A percentile compares a stretch with the other conserved stretches of the same genome.
These are phyloP conservation scores for Alternaria viburni DNA, from an alignment of 2,329 filamentous ascomycete genomes.

Conservation along the genomic window DNA sequence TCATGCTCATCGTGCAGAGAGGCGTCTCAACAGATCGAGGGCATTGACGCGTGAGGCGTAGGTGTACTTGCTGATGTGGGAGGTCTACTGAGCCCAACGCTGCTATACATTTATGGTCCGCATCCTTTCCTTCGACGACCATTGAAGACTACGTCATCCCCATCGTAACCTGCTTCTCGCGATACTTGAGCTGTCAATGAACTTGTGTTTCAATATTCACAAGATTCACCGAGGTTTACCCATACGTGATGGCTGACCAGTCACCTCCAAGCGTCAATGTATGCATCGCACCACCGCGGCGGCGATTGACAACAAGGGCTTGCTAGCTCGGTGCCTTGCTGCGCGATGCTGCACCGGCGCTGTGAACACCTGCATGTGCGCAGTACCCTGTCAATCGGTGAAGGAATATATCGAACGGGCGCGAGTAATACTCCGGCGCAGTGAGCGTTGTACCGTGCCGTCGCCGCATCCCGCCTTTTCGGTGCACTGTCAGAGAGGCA, in stretches of 20 bases:
- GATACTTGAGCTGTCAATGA: neutral
- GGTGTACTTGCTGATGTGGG: neutral
- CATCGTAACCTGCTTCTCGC: neutral
- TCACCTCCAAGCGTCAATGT: neutral
- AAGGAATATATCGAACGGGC: conserved; percentile 4
- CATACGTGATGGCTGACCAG: neutral
- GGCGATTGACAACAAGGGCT: neutral
- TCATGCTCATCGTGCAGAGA: conserved; percentile 2
- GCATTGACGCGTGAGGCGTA: neutral
- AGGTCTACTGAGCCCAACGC: neutral
- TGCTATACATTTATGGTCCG: neutral
- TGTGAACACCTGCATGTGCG: conserved; percentile 11
- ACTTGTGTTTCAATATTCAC: neutral
- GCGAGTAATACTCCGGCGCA: conserved; percentile 18
- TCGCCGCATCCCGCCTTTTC: conserved; percentile 5
- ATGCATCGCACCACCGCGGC: conserved; percentile 3
- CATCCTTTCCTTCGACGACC: neutral
- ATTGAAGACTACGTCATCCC: neutral
- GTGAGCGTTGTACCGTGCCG: conserved; percentile 12
- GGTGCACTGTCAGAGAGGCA: conserved; percentile 3
- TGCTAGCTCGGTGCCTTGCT: conserved; percentile 8
- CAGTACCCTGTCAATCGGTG: conserved; percentile 2
- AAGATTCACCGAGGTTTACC: neutral
- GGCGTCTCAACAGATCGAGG: conserved; percentile 1
- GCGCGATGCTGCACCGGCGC: conserved; percentile 12